Conservation (phyloP, 768 basidiomycete genomes). For the Kwoniella botswanensis region DNA sequence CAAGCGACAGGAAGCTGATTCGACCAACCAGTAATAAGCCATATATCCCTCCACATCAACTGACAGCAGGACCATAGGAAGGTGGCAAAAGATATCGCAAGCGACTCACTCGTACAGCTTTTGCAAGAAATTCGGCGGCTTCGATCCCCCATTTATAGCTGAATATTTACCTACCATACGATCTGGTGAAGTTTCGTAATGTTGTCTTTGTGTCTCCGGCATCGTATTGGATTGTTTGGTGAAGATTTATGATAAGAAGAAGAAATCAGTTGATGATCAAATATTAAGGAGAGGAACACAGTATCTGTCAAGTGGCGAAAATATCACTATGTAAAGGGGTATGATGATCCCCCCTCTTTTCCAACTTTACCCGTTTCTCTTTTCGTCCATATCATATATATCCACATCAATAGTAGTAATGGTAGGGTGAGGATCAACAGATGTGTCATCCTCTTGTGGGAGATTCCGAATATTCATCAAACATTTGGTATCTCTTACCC, state of each 20-base stretch:
- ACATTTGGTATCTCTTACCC: too few relatives aligned
- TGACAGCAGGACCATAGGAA: background rate
- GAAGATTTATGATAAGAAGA: background rate
- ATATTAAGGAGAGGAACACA: too few relatives aligned
- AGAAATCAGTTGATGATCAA: background rate
- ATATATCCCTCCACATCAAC: too few relatives aligned
- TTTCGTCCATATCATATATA: too few relatives aligned
- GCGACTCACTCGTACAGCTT: constrained; percentile 56
- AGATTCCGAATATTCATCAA: too few relatives aligned
- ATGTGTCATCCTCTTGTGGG: too few relatives aligned
- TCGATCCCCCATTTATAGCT: constrained; percentile 16
- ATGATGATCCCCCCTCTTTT: too few relatives aligned
- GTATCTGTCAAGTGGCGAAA: too few relatives aligned
- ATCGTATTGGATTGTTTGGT: background rate
- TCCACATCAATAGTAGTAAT: too few relatives aligned
- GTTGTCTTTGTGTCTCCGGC: background rate
- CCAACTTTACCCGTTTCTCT: too few relatives aligned
- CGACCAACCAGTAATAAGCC: background rate
- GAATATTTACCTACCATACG: constrained; percentile 1
- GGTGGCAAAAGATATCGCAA: background rate
- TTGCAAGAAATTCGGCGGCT: constrained; percentile 54
- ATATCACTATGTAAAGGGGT: too few relatives aligned
- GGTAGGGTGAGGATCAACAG: too few relatives aligned
- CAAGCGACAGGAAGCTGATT: constrained; percentile 48
- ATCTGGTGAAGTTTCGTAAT: constrained; percentile 1